Evolutionary conservation across 148 eudicot genomes (phyloP).

Genomic region (Hydrangea macrophylla): DNA sequence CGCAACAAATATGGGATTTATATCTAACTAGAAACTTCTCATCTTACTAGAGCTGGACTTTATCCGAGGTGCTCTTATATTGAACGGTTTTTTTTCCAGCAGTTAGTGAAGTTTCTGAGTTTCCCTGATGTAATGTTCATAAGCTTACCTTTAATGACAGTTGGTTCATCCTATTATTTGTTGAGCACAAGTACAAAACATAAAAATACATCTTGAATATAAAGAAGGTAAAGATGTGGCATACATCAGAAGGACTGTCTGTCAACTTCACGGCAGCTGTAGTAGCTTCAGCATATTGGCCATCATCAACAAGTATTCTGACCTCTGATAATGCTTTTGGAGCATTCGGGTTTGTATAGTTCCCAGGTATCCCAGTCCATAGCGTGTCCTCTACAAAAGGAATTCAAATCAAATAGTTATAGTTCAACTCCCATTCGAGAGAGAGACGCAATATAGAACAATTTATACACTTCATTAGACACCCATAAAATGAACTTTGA

Average conservation of each 20-base stretch:
- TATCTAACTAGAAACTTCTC: too few relatives aligned
- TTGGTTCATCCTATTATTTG: neutral
- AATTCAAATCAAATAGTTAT: neutral
- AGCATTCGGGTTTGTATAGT: slow-evolving; percentile 57
- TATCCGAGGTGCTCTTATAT: too few relatives aligned
- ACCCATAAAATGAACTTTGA: neutral
- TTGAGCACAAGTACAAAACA: neutral
- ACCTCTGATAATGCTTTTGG: slow-evolving; percentile 47
- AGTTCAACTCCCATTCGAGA: neutral
- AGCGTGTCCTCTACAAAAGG: slow-evolving; percentile 70
- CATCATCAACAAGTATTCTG: slow-evolving; percentile 66
- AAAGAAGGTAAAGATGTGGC: slow-evolving; percentile 22
- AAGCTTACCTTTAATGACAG: too few relatives aligned
- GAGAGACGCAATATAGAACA: neutral
- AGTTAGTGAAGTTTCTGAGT: too few relatives aligned
- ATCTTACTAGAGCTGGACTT: too few relatives aligned
- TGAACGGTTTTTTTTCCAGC: too few relatives aligned
- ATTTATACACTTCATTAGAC: neutral
- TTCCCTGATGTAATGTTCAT: too few relatives aligned
- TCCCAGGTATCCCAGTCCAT: slow-evolving; percentile 79
- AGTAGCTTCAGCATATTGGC: slow-evolving; percentile 69
- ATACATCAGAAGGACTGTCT: slow-evolving; percentile 52
- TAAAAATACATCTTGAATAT: neutral
- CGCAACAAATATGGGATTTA: too few relatives aligned
- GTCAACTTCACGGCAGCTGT: slow-evolving; percentile 46